These are phyloP conservation scores for Penicillium sp. DNA, from an alignment of 2,329 filamentous ascomycete species.

Conservation along the genomic window DNA sequence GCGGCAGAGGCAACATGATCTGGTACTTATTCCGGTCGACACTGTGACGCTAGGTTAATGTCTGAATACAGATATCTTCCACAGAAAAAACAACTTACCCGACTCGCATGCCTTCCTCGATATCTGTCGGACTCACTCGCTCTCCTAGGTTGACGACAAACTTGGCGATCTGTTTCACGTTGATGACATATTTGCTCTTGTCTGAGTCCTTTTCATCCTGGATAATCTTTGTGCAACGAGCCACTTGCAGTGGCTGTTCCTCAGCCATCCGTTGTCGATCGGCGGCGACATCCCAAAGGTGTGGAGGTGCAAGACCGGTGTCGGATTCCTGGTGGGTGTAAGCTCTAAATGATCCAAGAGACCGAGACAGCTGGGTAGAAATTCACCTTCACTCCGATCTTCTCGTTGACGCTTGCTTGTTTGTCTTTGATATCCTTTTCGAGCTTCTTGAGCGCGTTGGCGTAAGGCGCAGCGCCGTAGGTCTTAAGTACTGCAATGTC, in stretches of 20 bases:
- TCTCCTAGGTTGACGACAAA: conserved; percentile 98
- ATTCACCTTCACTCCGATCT: conserved; percentile 67
- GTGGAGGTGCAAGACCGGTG: conserved; percentile 93
- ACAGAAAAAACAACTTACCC: conserved; percentile 52
- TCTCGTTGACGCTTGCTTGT: conserved; percentile 96
- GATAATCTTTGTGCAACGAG: conserved; percentile 98
- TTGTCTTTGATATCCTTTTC: conserved; percentile 99
- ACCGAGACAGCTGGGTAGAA: conserved; percentile 5
- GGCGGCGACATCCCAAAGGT: conserved; percentile 97
- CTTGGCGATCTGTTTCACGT: conserved; percentile 99
- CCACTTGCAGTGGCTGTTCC: conserved; percentile 96
- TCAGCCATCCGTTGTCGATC: conserved; percentile 98
- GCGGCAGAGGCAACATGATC: conserved; percentile 90
- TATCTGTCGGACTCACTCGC: conserved; percentile 95
- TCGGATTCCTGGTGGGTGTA: conserved; percentile 75
- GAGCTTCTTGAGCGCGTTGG: conserved; percentile 88
- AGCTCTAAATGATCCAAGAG: conserved; percentile 19
- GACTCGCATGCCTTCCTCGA: conserved; percentile 98
- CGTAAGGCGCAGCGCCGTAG: conserved; percentile 95
- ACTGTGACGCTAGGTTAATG: conserved; percentile 37
- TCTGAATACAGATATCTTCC: background rate
- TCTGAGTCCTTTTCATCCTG: conserved; percentile 91
- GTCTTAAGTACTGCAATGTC: conserved; percentile 99
- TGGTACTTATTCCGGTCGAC: conserved; percentile 99
- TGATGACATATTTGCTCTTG: conserved; percentile 99